phyloP scores from a whole-genome alignment of 371 early-diverging fungal genomes.

The Mucor irregularis region DNA sequence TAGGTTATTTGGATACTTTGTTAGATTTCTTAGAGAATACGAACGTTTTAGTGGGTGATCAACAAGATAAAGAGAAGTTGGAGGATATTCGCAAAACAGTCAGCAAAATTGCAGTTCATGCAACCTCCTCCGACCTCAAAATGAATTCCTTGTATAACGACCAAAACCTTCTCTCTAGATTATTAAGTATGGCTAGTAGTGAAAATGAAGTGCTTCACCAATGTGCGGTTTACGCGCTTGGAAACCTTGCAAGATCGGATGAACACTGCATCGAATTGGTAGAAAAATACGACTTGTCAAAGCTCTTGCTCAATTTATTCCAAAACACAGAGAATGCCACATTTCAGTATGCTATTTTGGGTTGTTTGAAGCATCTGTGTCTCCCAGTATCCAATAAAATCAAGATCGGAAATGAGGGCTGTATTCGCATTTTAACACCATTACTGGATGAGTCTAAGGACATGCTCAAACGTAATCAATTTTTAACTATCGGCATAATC shows the following conservation, averaged over 20 bases:
- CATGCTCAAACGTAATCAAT: conserved; percentile 63
- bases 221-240: conserved; percentile 57
- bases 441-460: conserved; percentile 54
- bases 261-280: conserved; percentile 60
- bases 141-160: conserved; percentile 51
- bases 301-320: conserved; percentile 47
- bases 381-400: conserved; percentile 57
- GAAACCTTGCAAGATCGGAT: conserved; percentile 67
- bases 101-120: conserved; percentile 47
- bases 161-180: conserved; percentile 38
- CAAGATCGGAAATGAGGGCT: conserved; percentile 49
- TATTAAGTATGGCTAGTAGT: conserved; percentile 47
- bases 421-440: conserved; percentile 49
- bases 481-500: conserved; percentile 59
- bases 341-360: conserved; percentile 60
- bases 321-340: conserved; percentile 54
- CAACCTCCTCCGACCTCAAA: conserved; percentile 52
- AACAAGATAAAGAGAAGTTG: conserved; percentile 53
- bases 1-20: conserved; percentile 33
- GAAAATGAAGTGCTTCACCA: conserved; percentile 33
- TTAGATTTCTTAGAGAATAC: conserved; percentile 50
- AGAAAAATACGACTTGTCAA: conserved; percentile 47
- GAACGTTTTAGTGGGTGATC: conserved; percentile 31
- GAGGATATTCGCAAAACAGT: conserved; percentile 45
- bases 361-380: conserved; percentile 63